phyloP scores from a whole-genome alignment of 805 yeast species.

The Metschnikowia shivogae region DNA sequence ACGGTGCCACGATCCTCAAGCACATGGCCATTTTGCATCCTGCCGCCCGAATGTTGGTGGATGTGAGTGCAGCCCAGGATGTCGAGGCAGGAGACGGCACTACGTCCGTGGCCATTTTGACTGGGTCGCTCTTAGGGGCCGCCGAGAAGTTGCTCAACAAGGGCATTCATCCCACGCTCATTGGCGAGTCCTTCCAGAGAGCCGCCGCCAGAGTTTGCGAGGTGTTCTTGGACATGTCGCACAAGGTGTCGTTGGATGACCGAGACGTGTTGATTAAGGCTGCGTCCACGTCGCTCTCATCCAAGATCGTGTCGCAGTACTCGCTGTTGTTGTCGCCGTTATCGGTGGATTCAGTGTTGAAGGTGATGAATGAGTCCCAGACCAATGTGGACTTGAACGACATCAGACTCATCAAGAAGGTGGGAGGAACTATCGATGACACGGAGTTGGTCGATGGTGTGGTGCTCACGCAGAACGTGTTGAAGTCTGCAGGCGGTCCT shows the following conservation, averaged over 20 bases:
- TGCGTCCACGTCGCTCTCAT: conserved; percentile 88
- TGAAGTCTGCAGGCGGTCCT: conserved; percentile 93
- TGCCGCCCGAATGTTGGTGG: conserved; percentile 95
- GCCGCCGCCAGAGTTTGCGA: conserved; percentile 84
- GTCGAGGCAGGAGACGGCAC: conserved; percentile 99
- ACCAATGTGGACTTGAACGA: conserved; percentile 79
- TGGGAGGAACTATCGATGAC: conserved; percentile 97
- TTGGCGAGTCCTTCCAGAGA: conserved; percentile 88
- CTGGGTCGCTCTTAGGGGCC: conserved; percentile 92
- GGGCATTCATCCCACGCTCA: conserved; percentile 93
- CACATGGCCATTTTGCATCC: conserved; percentile 99
- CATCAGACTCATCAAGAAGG: conserved; percentile 85
- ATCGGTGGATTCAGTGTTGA: conserved; percentile 89
- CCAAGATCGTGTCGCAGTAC: conserved; percentile 94
- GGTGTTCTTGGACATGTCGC: conserved; percentile 79
- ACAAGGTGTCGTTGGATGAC: conserved; percentile 72
- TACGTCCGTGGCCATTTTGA: conserved; percentile 91
- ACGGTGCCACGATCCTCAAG: conserved; percentile 93
- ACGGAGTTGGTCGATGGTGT: conserved; percentile 92
- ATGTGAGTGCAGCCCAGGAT: conserved; percentile 95
- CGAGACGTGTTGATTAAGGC: conserved; percentile 83
- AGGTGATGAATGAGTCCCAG: conserved; percentile 58
- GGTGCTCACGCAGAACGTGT: conserved; percentile 84
- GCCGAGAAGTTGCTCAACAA: conserved; percentile 85
- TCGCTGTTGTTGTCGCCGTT: conserved; percentile 83